These are phyloP conservation scores for Cymodocea nodosa DNA, from an alignment of 116 monocot genomes.

Conservation along the genomic window DNA sequence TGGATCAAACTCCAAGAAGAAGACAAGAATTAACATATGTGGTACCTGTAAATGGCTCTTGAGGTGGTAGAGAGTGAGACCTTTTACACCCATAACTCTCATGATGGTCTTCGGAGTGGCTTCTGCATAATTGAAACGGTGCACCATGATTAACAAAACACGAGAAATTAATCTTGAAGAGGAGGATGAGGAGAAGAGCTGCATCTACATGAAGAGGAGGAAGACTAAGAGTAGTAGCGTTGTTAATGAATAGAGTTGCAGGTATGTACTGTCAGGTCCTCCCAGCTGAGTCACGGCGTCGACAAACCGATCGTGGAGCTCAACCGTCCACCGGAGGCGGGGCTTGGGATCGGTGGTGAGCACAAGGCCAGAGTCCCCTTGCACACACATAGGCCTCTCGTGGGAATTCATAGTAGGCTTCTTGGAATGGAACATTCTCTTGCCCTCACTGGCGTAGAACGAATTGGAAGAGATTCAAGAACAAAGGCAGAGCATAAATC, in stretches of 20 bases:
- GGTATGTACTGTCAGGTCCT: conserved; percentile 60
- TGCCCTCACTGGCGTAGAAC: conserved; percentile 7
- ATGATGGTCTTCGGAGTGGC: conserved; percentile 98
- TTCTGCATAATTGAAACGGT: conserved; percentile 32
- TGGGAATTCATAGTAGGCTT: conserved; percentile 45
- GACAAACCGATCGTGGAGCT: conserved; percentile 82
- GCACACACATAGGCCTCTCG: conserved; percentile 59
- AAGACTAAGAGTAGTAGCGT: not conserved
- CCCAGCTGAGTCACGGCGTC: conserved; percentile 85
- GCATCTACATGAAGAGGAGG: not conserved
- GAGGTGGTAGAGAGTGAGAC: conserved; percentile 92
- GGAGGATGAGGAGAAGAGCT: not conserved
- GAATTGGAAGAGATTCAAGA: conserved; percentile 23
- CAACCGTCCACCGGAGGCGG: conserved; percentile 79
- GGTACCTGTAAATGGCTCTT: conserved; percentile 94
- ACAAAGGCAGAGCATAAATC: conserved; percentile 22
- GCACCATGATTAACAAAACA: not conserved
- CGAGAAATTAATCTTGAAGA: not conserved
- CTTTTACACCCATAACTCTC: conserved; percentile 98
- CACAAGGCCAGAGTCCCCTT: conserved; percentile 74
- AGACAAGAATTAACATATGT: not conserved
- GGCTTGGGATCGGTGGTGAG: conserved; percentile 92
- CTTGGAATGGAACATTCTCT: conserved; percentile 55
- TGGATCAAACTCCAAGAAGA: too few relatives aligned
- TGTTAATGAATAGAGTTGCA: not conserved